These are phyloP conservation scores for Hymenoscyphus salicellus DNA, from an alignment of 2,329 filamentous ascomycete species.

Conservation along the genomic window DNA sequence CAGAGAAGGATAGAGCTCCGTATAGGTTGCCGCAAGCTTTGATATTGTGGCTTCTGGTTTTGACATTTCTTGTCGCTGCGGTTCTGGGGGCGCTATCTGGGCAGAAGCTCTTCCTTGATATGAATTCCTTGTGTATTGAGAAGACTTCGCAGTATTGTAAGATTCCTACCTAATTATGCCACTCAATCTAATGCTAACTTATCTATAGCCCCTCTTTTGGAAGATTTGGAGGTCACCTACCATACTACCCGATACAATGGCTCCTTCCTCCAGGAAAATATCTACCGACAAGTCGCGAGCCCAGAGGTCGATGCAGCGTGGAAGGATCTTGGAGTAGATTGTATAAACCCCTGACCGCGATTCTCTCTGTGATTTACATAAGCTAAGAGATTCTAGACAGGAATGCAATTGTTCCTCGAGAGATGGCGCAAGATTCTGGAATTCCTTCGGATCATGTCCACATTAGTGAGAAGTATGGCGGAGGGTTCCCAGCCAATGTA, in stretches of 20 bases:
- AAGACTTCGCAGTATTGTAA: background rate
- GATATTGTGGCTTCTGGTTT: background rate
- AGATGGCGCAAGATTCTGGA: slow-evolving; percentile 43
- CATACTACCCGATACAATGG: slow-evolving; percentile 46
- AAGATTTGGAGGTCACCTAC: slow-evolving; percentile 44
- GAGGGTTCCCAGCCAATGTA: slow-evolving; percentile 47
- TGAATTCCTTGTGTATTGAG: background rate
- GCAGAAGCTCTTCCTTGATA: background rate
- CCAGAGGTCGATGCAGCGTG: slow-evolving; percentile 51
- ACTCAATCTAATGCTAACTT: background rate
- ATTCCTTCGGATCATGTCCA: slow-evolving; percentile 47
- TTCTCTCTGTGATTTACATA: background rate
- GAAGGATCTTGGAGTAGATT: slow-evolving; percentile 47
- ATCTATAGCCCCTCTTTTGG: slow-evolving; percentile 36
- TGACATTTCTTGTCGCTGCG: slow-evolving; percentile 1
- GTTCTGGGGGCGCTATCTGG: background rate
- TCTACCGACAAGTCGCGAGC: slow-evolving; percentile 44
- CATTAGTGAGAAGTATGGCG: slow-evolving; percentile 47
- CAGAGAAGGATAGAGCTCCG: background rate
- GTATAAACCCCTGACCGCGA: slow-evolving; percentile 34
- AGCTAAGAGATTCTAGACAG: slow-evolving; percentile 34
- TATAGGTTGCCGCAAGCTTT: background rate
- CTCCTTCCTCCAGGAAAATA: slow-evolving; percentile 47
- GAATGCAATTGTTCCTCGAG: slow-evolving; percentile 40
- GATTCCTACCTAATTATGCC: background rate